phyloP scores from a whole-genome alignment of 2,329 filamentous ascomycete species.

The Paecilomyces formosus region DNA sequence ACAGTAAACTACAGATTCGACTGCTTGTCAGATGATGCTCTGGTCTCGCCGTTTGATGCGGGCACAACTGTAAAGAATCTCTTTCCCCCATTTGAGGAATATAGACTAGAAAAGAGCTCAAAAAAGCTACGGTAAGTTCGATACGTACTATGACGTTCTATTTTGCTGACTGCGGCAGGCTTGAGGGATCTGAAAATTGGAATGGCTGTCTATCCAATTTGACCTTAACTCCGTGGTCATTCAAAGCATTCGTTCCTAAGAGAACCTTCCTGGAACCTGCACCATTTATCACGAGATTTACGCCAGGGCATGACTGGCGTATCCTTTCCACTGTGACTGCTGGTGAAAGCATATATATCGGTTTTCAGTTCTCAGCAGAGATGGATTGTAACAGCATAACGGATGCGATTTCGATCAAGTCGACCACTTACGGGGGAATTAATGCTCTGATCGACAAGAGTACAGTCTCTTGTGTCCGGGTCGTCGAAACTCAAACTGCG shows the following conservation, averaged over 20 bases:
- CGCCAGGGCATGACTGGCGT: constrained; percentile 50
- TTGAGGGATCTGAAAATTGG: constrained; percentile 33
- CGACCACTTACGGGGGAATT: constrained; percentile 38
- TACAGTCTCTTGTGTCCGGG: constrained; percentile 35
- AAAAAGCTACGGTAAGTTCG: constrained; percentile 26
- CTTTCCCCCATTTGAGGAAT: constrained; percentile 50
- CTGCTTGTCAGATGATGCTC: constrained; percentile 39
- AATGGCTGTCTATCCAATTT: constrained; percentile 47
- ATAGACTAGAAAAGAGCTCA: constrained; percentile 38
- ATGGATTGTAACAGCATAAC: constrained; percentile 50
- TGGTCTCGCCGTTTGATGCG: constrained; percentile 46
- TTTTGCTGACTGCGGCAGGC: constrained; percentile 7
- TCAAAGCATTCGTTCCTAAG: constrained; percentile 48
- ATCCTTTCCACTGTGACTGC: constrained; percentile 37
- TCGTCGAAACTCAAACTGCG: constrained; percentile 18
- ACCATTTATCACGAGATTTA: constrained; percentile 49
- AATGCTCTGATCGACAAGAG: constrained; percentile 33
- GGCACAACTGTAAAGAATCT: constrained; percentile 50
- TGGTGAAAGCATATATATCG: constrained; percentile 37
- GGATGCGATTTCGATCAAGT: constrained; percentile 40
- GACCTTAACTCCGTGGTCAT: constrained; percentile 46
- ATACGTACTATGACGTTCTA: background rate
- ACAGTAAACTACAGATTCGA: constrained; percentile 46
- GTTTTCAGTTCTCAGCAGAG: constrained; percentile 47
- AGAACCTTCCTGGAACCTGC: constrained; percentile 39